A percentile compares a stretch with the other conserved stretches of the same genome.
phyloP scores from a whole-genome alignment of 2,329 filamentous ascomycete genomes.

The Talaromyces verruculosus region DNA sequence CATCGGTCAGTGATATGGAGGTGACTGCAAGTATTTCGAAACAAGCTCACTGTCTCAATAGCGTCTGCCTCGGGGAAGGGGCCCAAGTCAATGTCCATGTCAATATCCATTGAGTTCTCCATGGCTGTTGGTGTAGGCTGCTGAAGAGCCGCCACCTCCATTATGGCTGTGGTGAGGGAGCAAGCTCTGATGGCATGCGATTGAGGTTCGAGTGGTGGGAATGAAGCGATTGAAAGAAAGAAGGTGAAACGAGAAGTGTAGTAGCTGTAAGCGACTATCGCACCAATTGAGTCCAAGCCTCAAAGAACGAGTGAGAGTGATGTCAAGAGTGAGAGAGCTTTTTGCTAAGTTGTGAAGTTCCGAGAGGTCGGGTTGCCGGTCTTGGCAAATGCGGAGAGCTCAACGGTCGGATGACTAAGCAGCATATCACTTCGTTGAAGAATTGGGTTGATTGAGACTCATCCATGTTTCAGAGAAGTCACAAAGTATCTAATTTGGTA shows the following conservation, averaged over 20 bases:
- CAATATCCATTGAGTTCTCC: slow-evolving; percentile 62
- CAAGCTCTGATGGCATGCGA: slow-evolving; percentile 4
- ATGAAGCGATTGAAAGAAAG: background rate
- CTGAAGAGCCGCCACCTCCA: slow-evolving; percentile 27
- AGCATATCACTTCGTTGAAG: background rate
- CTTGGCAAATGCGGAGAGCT: slow-evolving; percentile 18
- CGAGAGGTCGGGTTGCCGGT: slow-evolving; percentile 11
- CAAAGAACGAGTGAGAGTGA: background rate
- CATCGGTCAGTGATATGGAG: background rate
- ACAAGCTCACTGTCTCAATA: slow-evolving; percentile 34
- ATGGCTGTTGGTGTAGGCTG: slow-evolving; percentile 25
- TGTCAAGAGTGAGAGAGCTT: background rate
- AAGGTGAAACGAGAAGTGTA: background rate
- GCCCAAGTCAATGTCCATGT: slow-evolving; percentile 66
- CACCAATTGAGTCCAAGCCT: background rate
- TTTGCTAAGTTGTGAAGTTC: background rate
- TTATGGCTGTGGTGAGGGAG: slow-evolving; percentile 17
- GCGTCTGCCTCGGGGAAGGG: slow-evolving; percentile 46
- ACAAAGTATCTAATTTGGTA: background rate
- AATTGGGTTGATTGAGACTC: background rate
- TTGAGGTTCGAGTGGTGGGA: background rate
- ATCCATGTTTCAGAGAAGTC: background rate
- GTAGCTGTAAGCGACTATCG: background rate
- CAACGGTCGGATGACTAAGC: slow-evolving; percentile 17
- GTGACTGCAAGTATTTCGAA: background rate